A percentile compares a stretch with the other conserved stretches of the same genome.
phyloP scores from a whole-genome alignment of 306 rosid genomes.

The Cucurbita argyrosperma region DNA sequence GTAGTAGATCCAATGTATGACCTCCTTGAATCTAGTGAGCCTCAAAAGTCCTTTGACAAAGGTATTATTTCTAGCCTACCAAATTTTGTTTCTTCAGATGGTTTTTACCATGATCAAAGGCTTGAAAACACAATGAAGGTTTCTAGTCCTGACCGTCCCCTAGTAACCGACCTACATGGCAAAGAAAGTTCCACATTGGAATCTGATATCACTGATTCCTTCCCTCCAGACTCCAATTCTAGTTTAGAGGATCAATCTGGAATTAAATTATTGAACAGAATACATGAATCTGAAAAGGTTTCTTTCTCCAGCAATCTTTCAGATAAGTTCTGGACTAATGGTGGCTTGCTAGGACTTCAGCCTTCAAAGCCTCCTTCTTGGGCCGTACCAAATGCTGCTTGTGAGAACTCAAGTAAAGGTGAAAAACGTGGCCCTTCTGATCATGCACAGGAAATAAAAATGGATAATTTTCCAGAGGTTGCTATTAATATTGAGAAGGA shows the following conservation, averaged over 20 bases:
- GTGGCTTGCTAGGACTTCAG: slow-evolving; percentile 89
- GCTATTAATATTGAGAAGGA: slow-evolving; percentile 16
- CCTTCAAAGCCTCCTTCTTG: slow-evolving; percentile 92
- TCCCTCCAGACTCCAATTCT: slow-evolving; percentile 18
- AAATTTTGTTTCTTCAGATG: slow-evolving; percentile 7
- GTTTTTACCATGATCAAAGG: slow-evolving; percentile 15
- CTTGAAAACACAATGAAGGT: slow-evolving; percentile 12
- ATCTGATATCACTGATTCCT: slow-evolving; percentile 16
- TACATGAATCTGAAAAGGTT: slow-evolving; percentile 28
- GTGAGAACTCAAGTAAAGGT: slow-evolving; percentile 17
- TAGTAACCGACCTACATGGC: slow-evolving; percentile 8
- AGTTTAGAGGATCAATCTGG: slow-evolving; percentile 24
- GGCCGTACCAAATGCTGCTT: slow-evolving; percentile 28
- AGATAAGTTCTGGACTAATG: slow-evolving; percentile 81
- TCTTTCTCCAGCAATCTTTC: slow-evolving; percentile 34
- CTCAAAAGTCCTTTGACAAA: slow-evolving; percentile 21
- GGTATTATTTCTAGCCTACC: slow-evolving; percentile 15
- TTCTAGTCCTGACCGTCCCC: slow-evolving; percentile 21
- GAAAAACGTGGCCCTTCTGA: slow-evolving; percentile 18
- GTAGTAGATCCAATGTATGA: slow-evolving; percentile 25
- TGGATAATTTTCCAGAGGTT: slow-evolving; percentile 15
- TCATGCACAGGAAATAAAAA: slow-evolving; percentile 15
- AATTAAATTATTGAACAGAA: slow-evolving; percentile 17
- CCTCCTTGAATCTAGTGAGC: slow-evolving; percentile 17
- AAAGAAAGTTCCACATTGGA: slow-evolving; percentile 19